Evolutionary conservation across 1,284 basidiomycete species (phyloP), one percentile per base, ranked within the genome.

Genomic region (Heliocybe sulcata): DNA sequence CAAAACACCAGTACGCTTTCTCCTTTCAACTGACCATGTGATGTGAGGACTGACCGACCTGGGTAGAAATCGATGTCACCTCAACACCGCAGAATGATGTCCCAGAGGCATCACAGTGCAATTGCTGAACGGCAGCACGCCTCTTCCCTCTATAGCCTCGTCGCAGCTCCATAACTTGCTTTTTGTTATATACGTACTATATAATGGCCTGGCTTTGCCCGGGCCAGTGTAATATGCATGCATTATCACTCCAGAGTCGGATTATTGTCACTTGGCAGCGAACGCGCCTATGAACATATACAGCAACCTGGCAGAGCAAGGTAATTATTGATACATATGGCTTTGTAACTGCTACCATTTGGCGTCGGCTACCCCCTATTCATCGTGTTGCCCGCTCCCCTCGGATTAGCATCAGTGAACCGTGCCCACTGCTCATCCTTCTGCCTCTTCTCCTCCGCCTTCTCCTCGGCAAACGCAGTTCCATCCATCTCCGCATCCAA

Each of bases 321-420:
- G 16, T 42, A 16, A 16, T 16, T 42, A 16, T 42, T 42, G 38
- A 31, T 31, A 31, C 29, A 31, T 12, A 31, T 31, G 6, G 29
- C 6, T 16, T 42, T 3, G 38, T 9, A 42, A 42, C 38, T 42
- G 19, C 16, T 20, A n/a, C 19, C 12, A 12, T 31, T 12, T 31
- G 6, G 12, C 12, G 29, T 31, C 12, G 6, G 29, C 29, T 65
- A 95, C 55, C 94, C 94, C 55, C 92, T 80, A 68, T 97, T 98
- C 91, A 96, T 94, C 1, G 89, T 95, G 67, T 98, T 98, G 2
- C 95, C 95, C 16, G 87, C 87, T 0, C 94, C 95, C 62, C 78
- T 83, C 10, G 85, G 82, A 69, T 95, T 85, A 19, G 75, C 77
- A 56, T 95, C 93, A 6, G 89, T 92, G 63, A 81, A 96, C 57